Conservation (phyloP, 2,329 filamentous ascomycete genomes). For the Phialophora expanda region DNA sequence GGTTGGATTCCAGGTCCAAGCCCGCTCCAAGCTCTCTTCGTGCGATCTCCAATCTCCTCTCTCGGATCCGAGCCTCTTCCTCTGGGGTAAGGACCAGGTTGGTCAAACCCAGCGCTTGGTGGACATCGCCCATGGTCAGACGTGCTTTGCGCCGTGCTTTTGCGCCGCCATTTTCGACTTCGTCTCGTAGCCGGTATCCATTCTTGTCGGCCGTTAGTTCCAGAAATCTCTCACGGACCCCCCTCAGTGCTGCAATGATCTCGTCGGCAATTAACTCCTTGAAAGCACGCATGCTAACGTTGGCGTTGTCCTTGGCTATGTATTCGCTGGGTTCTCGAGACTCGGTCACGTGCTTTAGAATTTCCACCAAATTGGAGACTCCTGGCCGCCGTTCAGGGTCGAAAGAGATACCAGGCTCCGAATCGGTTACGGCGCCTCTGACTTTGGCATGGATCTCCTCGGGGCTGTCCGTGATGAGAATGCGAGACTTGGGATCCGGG, state of each 20-base stretch:
- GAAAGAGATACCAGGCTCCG: constrained; percentile 69
- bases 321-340: constrained; percentile 49
- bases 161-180: constrained; percentile 23
- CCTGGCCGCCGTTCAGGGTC: constrained; percentile 73
- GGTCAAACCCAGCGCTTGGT: constrained; percentile 24
- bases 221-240: constrained; percentile 33
- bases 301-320: constrained; percentile 54
- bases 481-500: constrained; percentile 71
- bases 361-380: constrained; percentile 82
- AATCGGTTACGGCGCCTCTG: constrained; percentile 77
- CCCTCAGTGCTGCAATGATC: constrained; percentile 58
- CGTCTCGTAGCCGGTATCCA: constrained; percentile 19
- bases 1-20: background rate
- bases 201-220: constrained; percentile 30
- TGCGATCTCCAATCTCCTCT: background rate
- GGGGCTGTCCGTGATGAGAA: constrained; percentile 76
- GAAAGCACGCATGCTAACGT: constrained; percentile 60
- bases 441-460: constrained; percentile 72
- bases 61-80: constrained; percentile 2
- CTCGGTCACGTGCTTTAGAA: constrained; percentile 72
- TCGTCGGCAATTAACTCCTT: constrained; percentile 68
- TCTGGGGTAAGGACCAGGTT: constrained; percentile 13
- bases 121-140: constrained; percentile 27
- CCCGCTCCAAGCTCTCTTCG: background rate
- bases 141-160: constrained; percentile 29